Conservation (phyloP, 768 basidiomycete genomes). For the Pulveroboletus sp. region DNA sequence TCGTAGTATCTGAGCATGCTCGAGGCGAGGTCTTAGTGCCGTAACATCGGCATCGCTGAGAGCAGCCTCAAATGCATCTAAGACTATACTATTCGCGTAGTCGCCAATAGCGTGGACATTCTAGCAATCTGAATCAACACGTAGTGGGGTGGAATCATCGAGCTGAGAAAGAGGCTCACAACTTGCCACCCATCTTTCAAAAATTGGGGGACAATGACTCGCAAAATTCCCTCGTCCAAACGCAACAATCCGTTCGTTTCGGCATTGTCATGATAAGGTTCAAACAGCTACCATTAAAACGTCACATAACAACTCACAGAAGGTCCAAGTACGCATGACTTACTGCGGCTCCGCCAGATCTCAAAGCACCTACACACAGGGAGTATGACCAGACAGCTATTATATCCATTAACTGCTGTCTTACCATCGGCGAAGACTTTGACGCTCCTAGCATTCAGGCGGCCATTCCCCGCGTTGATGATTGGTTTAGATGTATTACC, state of each 20-base stretch:
- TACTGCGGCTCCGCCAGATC: slow-evolving; percentile 89
- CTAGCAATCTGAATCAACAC: slow-evolving; percentile 36
- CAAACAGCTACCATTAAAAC: slow-evolving; percentile 52
- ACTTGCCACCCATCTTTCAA: slow-evolving; percentile 88
- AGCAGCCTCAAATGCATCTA: slow-evolving; percentile 79
- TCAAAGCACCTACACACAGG: slow-evolving; percentile 63
- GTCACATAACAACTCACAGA: slow-evolving; percentile 1
- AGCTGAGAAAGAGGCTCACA: slow-evolving; percentile 43
- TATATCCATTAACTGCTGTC: neutral
- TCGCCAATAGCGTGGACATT: slow-evolving; percentile 90
- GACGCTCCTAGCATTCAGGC: slow-evolving; percentile 59
- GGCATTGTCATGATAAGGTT: slow-evolving; percentile 81
- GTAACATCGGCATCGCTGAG: slow-evolving; percentile 59
- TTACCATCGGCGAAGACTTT: slow-evolving; percentile 70
- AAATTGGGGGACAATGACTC: slow-evolving; percentile 63
- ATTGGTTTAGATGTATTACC: no score
- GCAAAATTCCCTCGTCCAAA: slow-evolving; percentile 57
- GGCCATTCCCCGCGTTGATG: no score
- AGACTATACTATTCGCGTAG: slow-evolving; percentile 78
- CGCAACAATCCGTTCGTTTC: slow-evolving; percentile 78
- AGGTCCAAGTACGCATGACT: slow-evolving; percentile 14
- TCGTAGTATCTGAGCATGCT: slow-evolving; percentile 89
- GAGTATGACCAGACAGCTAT: neutral
- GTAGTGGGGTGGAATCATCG: neutral
- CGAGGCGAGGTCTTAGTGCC: slow-evolving; percentile 73